Base-by-base conservation (phyloP, 441 rosid species). In the Daphne laureola region DNA sequence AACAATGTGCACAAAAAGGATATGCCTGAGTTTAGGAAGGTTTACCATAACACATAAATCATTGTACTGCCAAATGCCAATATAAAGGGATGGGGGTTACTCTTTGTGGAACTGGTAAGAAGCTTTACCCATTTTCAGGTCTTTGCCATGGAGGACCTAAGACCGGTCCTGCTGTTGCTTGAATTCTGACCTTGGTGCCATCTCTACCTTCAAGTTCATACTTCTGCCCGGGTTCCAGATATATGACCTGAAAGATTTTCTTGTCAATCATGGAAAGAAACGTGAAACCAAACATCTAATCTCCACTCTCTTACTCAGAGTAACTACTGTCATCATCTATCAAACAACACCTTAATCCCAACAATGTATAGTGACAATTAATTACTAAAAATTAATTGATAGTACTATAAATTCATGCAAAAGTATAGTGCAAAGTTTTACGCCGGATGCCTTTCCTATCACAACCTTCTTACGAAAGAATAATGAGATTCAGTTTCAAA, bases 131-230 rank as follows among this genome's bases (percentile, higher is more conserved):
- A 41, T 85, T 91, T 76, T 87, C 98, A 51, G 96, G 98, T 17
- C 84, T 87, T 74, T 87, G 95, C 98, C 98, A 91, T 17, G 96
- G 98, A 70, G 95, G 98, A 71, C 98, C 98, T 0, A 87, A 77
- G 51, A 91, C 69, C 59, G 98, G 96, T 51, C 96, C 98, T 40
- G 93, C 82, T 17, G 89, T 86, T 15, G 93, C 95, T 67, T 77
- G 63, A 53, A 79, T 71, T 69, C 59, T 72, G 57, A 84, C 74
- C 52, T 80, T 76, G 27, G 74, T 38, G 51, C 89, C 84, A 43
- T 60, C 71, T 67, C 59, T 69, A 48, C 58, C 69, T 38, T 73
- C 80, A 43, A 87, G 53, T 70, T 73, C 81, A 45, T 61, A 73
- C 74, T 74, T 72, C 46, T 86, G 69, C 54, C 87, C 84, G 14